Conservation (phyloP, 225 moss, liverwort and hornwort genomes). For the Pseudisothecium myosuroides region DNA sequence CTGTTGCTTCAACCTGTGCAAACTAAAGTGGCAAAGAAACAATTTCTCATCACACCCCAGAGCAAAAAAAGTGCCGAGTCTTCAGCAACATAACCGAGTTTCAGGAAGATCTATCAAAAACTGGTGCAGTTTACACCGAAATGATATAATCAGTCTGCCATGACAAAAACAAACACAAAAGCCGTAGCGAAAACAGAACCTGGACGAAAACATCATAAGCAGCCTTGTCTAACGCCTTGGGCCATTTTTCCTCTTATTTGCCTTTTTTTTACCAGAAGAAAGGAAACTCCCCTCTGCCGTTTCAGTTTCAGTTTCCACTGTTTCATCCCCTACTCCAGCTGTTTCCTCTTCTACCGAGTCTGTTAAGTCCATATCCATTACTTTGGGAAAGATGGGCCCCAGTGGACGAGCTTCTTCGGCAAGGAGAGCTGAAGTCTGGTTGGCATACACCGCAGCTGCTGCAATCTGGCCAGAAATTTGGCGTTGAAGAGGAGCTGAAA, state of each 20-base stretch:
- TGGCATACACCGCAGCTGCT: conserved; percentile 27
- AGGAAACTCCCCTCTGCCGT: background rate
- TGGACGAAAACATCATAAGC: background rate
- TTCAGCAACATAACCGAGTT: background rate
- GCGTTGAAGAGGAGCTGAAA: conserved; percentile 9
- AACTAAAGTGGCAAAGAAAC: background rate
- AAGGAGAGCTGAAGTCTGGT: background rate
- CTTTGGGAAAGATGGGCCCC: conserved; percentile 12
- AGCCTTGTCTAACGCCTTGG: background rate
- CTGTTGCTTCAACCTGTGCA: background rate
- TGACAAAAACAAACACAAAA: background rate
- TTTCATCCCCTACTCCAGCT: background rate
- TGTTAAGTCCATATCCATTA: background rate
- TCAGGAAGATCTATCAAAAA: background rate
- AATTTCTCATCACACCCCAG: background rate
- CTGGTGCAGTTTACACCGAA: background rate
- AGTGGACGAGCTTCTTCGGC: conserved; percentile 8
- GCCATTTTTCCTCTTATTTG: conserved; percentile 14
- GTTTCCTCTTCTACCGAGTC: background rate
- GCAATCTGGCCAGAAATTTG: conserved; percentile 19
- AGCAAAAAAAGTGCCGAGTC: background rate
- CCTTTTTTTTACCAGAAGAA: background rate
- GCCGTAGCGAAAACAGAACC: background rate
- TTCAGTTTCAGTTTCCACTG: background rate
- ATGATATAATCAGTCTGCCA: background rate